Evolutionary conservation across 495 filamentous ascomycete species (phyloP).

Genomic region (Lasiosphaeria miniovina): DNA sequence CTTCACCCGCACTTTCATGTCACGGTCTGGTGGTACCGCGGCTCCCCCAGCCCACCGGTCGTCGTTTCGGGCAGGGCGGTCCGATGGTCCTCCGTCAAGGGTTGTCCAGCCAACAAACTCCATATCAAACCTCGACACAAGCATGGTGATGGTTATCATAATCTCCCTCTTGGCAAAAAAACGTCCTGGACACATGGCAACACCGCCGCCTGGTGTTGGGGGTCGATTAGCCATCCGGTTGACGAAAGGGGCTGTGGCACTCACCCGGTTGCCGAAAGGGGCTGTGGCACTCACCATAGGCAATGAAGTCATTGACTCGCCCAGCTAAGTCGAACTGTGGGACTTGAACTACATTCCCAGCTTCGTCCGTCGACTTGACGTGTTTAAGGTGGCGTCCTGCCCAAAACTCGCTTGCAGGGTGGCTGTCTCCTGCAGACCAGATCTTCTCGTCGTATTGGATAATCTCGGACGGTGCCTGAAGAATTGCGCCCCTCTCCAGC

Average conservation of each 20-base stretch:
- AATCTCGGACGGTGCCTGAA: slow-evolving; percentile 26
- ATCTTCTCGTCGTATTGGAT: slow-evolving; percentile 26
- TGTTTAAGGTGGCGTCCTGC: slow-evolving; percentile 21
- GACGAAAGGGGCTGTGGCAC: not conserved
- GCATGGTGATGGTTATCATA: slow-evolving; percentile 5
- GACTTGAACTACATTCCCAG: not conserved
- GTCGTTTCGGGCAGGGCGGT: slow-evolving; percentile 4
- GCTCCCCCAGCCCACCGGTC: slow-evolving; percentile 5
- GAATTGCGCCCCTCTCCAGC: slow-evolving; percentile 22
- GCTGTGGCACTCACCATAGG: not conserved
- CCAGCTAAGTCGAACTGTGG: not conserved
- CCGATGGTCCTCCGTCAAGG: slow-evolving; percentile 2
- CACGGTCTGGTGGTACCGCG: slow-evolving; percentile 7
- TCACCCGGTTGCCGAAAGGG: too few relatives aligned
- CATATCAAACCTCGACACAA: slow-evolving; percentile 9
- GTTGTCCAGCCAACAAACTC: not conserved
- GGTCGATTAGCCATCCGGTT: too few relatives aligned
- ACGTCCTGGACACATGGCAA: slow-evolving; percentile 6
- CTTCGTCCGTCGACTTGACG: not conserved
- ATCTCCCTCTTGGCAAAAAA: slow-evolving; percentile 10
- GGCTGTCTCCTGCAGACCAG: slow-evolving; percentile 28
- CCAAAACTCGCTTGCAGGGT: slow-evolving; percentile 38
- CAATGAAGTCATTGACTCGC: not conserved
- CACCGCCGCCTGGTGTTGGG: slow-evolving; percentile 1
- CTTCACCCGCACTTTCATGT: slow-evolving; percentile 6